These are phyloP conservation scores for Lactifluus piperatus DNA, from an alignment of 768 basidiomycete species.

Conservation along the genomic window DNA sequence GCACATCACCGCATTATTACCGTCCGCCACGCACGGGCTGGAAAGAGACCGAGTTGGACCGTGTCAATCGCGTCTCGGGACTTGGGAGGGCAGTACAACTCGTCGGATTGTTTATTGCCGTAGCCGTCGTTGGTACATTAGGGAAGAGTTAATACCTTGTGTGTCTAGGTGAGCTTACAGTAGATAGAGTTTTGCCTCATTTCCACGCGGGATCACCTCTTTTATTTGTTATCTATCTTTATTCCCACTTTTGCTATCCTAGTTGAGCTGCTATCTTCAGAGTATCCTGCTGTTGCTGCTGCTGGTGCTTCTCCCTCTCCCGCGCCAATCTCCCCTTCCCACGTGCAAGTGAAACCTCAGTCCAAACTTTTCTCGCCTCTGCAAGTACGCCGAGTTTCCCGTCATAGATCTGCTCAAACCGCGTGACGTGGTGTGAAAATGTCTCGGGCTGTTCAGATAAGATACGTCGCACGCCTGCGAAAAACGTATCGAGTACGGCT, in stretches of 20 bases:
- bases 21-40: constrained; percentile 13
- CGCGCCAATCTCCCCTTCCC: constrained; percentile 68
- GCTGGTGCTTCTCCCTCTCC: constrained; percentile 41
- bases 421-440: constrained; percentile 40
- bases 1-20: neutral
- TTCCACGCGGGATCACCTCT: neutral
- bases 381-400: constrained; percentile 37
- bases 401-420: constrained; percentile 47
- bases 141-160: constrained; percentile 5
- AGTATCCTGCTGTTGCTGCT: constrained; percentile 17
- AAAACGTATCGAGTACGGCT: constrained; percentile 54
- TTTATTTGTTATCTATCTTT: neutral
- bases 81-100: constrained; percentile 17
- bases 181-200: too few relatives aligned
- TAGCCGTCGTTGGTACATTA: constrained; percentile 12
- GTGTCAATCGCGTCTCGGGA: constrained; percentile 12
- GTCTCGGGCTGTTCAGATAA: constrained; percentile 19
- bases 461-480: constrained; percentile 43
- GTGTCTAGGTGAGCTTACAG: too few relatives aligned
- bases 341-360: constrained; percentile 55
- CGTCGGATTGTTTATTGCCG: constrained; percentile 11
- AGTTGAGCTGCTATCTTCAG: constrained; percentile 17
- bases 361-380: constrained; percentile 50
- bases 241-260: neutral
- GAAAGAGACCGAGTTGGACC: constrained; percentile 16